These are phyloP conservation scores for Apiospora koreana DNA, from an alignment of 2,329 filamentous ascomycete genomes.

Conservation along the genomic window DNA sequence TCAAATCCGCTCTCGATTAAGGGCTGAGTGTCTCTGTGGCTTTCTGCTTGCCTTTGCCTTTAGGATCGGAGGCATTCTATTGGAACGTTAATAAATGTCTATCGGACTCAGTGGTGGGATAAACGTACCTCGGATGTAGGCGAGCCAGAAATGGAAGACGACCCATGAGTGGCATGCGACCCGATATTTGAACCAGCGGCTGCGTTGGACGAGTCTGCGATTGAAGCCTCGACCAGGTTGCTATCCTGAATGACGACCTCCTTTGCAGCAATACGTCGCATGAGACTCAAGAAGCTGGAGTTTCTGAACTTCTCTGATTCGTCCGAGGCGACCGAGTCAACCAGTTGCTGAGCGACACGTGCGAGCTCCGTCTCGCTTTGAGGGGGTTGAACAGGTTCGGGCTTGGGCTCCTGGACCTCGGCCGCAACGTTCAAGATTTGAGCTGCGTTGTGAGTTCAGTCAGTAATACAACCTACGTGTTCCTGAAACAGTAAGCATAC, in stretches of 20 bases:
- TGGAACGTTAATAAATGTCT: neutral
- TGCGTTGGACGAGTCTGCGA: neutral
- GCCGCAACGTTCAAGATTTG: constrained; percentile 19
- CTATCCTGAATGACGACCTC: constrained; percentile 75
- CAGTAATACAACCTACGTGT: neutral
- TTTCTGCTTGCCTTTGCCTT: neutral
- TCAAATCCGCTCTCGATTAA: neutral
- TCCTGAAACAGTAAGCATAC: neutral
- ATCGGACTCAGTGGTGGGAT: neutral
- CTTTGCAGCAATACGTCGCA: constrained; percentile 72
- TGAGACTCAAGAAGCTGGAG: constrained; percentile 74
- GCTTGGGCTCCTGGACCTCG: constrained; percentile 41
- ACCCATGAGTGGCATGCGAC: neutral
- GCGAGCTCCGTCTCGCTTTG: constrained; percentile 65
- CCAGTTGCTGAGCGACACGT: constrained; percentile 68
- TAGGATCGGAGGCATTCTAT: neutral
- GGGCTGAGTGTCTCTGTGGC: neutral
- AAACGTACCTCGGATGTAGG: neutral
- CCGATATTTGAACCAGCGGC: neutral
- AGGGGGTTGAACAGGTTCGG: neutral
- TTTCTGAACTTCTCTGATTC: constrained; percentile 74
- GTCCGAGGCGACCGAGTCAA: constrained; percentile 69
- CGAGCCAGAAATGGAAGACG: neutral
- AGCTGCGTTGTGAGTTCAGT: neutral
- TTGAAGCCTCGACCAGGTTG: constrained; percentile 52